Evolutionary conservation across 2,329 filamentous ascomycete genomes (phyloP).

Genomic region (Scedosporium dehoogii): DNA sequence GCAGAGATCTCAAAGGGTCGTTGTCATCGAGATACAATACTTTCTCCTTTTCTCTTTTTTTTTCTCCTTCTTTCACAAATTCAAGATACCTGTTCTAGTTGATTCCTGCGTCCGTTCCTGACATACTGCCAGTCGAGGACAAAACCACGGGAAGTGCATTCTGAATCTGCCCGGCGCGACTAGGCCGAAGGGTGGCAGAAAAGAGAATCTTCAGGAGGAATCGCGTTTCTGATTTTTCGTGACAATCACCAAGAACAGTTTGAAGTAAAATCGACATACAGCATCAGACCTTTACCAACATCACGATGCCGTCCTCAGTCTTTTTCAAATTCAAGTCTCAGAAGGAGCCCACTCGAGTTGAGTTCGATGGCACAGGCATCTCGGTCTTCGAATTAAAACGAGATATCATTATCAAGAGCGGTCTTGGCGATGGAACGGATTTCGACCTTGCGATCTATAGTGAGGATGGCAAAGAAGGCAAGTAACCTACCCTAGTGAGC

Average conservation of each 20-base stretch:
- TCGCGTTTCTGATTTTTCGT: not conserved
- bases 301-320: constrained; percentile 85
- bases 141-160: not conserved
- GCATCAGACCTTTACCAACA: not conserved
- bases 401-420: constrained; percentile 93
- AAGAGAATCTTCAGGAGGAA: not conserved
- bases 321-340: constrained; percentile 99
- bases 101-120: constrained; percentile 2
- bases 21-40: not conserved
- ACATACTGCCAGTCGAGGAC: not conserved
- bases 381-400: constrained; percentile 98
- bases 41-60: not conserved
- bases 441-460: constrained; percentile 94
- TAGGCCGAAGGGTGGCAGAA: not conserved
- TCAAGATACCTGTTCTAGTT: constrained; percentile 5
- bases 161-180: not conserved
- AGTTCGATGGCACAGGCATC: constrained; percentile 95
- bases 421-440: constrained; percentile 88
- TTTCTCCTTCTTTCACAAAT: constrained; percentile 1
- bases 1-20: constrained; percentile 1
- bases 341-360: constrained; percentile 86
- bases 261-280: constrained; percentile 1
- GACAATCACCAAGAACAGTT: not conserved
- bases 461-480: constrained; percentile 85
- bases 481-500: constrained; percentile 20